These are phyloP conservation scores for Krasilnikovozyma curviuscula DNA, from an alignment of 768 basidiomycete genomes.

Conservation along the genomic window DNA sequence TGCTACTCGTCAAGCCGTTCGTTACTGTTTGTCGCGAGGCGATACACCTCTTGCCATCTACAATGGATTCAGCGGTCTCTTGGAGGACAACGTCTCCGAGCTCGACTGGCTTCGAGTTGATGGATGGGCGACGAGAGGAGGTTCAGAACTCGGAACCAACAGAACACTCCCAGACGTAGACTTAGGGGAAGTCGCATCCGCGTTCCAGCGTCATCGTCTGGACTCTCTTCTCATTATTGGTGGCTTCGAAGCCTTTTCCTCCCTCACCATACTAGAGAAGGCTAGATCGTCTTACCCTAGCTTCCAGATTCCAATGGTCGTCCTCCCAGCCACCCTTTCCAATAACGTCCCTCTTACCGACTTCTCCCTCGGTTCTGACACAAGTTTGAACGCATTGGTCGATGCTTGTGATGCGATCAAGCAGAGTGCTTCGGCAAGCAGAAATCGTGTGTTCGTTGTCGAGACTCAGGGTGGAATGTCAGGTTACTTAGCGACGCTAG, in stretches of 20 bases:
- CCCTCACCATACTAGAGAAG: conserved; percentile 57
- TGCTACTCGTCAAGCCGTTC: conserved; percentile 79
- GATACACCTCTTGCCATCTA: conserved; percentile 82
- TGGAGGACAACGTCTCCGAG: conserved; percentile 69
- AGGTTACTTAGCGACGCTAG: conserved; percentile 87
- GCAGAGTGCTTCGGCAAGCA: conserved; percentile 88
- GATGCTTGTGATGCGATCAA: conserved; percentile 97
- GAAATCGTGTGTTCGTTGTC: conserved; percentile 91
- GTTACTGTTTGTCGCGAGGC: conserved; percentile 79
- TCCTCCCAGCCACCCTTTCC: conserved; percentile 87
- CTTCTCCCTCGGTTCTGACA: conserved; percentile 86
- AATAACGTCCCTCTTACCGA: conserved; percentile 98
- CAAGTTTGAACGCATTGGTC: conserved; percentile 90
- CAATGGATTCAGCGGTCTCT: conserved; percentile 87
- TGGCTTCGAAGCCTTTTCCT: conserved; percentile 83
- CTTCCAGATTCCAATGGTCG: conserved; percentile 88
- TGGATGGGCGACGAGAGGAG: conserved; percentile 86
- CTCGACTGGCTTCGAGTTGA: conserved; percentile 94
- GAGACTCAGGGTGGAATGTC: conserved; percentile 96
- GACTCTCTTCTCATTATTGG: conserved; percentile 75
- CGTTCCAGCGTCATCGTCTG: conserved; percentile 68
- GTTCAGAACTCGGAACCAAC: conserved; percentile 95
- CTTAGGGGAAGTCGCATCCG: conserved; percentile 69
- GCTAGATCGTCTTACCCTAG: conserved; percentile 67
- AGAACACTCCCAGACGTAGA: conserved; percentile 67